Percentiles rank a stretch among this genome's conserved stretches.
These are phyloP conservation scores for Carex cristatella DNA, from an alignment of 176 grass and related monocot genomes.

Conservation along the genomic window DNA sequence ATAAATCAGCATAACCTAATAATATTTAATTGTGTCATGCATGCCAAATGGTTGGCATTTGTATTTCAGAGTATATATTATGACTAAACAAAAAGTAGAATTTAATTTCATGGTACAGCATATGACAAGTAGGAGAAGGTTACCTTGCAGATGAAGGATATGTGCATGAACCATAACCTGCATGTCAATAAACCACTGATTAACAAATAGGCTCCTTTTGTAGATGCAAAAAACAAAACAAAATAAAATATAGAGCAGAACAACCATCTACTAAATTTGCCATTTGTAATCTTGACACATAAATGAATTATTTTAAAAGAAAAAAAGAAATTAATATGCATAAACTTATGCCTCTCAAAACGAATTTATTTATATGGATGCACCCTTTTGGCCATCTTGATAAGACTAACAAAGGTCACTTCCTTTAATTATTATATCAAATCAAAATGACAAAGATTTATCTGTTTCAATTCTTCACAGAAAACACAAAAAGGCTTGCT, in stretches of 20 bases:
- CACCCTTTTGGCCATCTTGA: background rate
- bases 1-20: background rate
- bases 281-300: background rate
- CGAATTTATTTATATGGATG: background rate
- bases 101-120: background rate
- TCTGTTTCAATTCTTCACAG: background rate
- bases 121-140: background rate
- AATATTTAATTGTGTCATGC: too few species aligned
- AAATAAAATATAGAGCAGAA: background rate
- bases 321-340: background rate
- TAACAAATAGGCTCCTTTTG: background rate
- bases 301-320: background rate
- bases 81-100: background rate
- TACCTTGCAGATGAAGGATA: constrained; percentile 27
- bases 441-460: background rate
- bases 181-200: background rate
- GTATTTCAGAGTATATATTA: background rate
- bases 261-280: background rate
- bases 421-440: background rate
- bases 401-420: background rate
- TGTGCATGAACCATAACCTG: constrained; percentile 26
- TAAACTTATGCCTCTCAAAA: background rate
- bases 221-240: background rate
- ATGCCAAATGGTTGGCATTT: background rate
- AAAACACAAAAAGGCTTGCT: background rate